phyloP scores from a whole-genome alignment of 2,329 filamentous ascomycete genomes.

The Teratosphaeria viscida region DNA sequence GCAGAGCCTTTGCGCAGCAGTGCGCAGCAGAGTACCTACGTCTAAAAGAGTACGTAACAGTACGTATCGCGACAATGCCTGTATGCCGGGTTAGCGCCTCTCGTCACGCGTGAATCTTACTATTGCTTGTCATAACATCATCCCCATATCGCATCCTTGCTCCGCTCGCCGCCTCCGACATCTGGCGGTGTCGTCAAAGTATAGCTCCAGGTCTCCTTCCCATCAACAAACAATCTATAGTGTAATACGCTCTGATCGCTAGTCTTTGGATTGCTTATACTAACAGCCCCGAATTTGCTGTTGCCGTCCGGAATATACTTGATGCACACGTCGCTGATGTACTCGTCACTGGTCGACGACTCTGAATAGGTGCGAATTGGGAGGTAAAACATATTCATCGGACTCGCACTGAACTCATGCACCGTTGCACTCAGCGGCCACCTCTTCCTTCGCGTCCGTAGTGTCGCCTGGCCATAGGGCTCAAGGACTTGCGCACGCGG shows the following conservation, averaged over 20 bases:
- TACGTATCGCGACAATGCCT: no score
- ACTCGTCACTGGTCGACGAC: conserved; percentile 42
- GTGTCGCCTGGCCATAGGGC: conserved; percentile 5
- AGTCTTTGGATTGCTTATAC: conserved; percentile 58
- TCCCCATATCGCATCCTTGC: conserved; percentile 38
- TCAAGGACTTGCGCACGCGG: conserved; percentile 3
- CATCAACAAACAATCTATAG: conserved; percentile 76
- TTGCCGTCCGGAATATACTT: conserved; percentile 81
- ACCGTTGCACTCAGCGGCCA: conserved; percentile 58
- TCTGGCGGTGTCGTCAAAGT: conserved; percentile 34
- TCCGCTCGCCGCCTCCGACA: conserved; percentile 29
- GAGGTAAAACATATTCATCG: conserved; percentile 87
- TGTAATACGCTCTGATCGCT: conserved; percentile 62
- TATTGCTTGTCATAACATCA: conserved; percentile 4
- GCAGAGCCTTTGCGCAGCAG: no score
- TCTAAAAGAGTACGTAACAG: no score
- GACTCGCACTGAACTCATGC: conserved; percentile 86
- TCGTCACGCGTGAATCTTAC: neutral
- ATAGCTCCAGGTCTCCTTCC: conserved; percentile 63
- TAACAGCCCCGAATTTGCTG: conserved; percentile 77
- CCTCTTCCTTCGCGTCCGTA: conserved; percentile 17
- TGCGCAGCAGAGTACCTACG: no score
- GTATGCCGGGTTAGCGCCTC: no score
- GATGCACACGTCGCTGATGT: conserved; percentile 65
- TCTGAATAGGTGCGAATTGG: conserved; percentile 77